phyloP scores from a whole-genome alignment of 805 yeast genomes.

The Wickerhamiella dianesei region DNA sequence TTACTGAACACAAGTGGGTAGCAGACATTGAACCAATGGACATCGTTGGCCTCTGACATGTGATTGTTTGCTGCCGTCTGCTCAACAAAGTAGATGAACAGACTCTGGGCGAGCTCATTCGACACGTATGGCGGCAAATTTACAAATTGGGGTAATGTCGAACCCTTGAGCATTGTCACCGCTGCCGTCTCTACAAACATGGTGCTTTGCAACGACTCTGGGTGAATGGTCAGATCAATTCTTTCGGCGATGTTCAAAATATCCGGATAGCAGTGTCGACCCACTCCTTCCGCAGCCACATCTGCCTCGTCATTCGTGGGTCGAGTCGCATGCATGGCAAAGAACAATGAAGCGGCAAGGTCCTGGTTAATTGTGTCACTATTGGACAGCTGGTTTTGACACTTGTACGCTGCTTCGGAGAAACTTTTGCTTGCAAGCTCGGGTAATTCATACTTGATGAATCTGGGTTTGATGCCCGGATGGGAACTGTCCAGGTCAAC shows the following conservation, averaged over 20 bases:
- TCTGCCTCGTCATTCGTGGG: background rate
- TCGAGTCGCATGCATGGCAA: background rate
- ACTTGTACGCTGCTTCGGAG: background rate
- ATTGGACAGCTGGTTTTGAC: background rate
- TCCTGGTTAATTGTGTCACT: background rate
- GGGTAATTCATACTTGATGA: background rate
- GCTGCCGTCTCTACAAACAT: background rate
- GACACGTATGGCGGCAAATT: background rate
- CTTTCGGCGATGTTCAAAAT: background rate
- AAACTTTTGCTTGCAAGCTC: background rate
- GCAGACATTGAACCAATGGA: background rate
- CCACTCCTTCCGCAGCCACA: background rate
- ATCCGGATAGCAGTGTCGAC: background rate
- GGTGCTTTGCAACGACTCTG: background rate
- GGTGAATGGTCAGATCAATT: background rate
- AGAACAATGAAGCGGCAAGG: background rate
- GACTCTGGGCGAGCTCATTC: background rate
- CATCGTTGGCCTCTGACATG: background rate
- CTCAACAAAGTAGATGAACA: background rate
- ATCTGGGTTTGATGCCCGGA: too few species aligned
- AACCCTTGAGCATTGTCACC: background rate
- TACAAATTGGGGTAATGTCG: background rate
- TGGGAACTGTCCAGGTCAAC: too few species aligned
- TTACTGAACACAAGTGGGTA: background rate
- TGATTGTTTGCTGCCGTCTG: background rate